phyloP scores from a whole-genome alignment of 2,329 filamentous ascomycete genomes.

The Neoarthrinium moseri region DNA sequence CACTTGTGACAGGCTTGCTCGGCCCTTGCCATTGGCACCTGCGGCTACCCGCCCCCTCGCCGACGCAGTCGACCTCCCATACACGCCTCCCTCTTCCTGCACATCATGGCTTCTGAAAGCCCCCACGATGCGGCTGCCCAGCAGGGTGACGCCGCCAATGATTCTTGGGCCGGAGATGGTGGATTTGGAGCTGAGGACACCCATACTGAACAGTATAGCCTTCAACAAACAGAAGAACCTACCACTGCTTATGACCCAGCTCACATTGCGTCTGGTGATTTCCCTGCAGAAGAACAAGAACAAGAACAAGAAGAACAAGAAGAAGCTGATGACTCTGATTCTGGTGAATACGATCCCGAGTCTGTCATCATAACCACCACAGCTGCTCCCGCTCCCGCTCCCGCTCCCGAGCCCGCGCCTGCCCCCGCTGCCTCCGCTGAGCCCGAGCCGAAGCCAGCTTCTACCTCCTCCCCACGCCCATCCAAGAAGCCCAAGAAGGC shows the following conservation, averaged over 20 bases:
- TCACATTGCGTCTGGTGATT: constrained; percentile 48
- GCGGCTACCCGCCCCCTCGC: no score
- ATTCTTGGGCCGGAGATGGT: constrained; percentile 47
- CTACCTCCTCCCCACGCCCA: constrained; percentile 32
- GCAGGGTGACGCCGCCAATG: constrained; percentile 16
- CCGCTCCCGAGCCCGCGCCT: constrained; percentile 21
- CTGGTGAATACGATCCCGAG: constrained; percentile 58
- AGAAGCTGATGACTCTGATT: constrained; percentile 54
- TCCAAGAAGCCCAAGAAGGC: constrained; percentile 59
- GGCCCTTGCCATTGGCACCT: no score
- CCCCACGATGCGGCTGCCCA: constrained; percentile 19
- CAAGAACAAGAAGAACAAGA: no score
- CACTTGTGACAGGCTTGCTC: no score
- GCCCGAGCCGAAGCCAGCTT: constrained; percentile 19
- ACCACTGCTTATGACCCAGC: constrained; percentile 41
- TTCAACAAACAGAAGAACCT: constrained; percentile 51
- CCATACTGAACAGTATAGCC: constrained; percentile 51
- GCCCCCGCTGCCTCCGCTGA: constrained; percentile 18
- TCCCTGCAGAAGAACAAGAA: constrained; percentile 42
- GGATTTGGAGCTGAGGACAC: constrained; percentile 55
- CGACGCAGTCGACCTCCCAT: no score
- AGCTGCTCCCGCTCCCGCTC: constrained; percentile 4
- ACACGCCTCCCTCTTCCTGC: no score
- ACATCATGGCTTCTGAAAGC: constrained; percentile 26
- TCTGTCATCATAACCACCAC: constrained; percentile 43